Conservation (phyloP, 768 basidiomycete genomes). For the Botryobasidium botryosum region DNA sequence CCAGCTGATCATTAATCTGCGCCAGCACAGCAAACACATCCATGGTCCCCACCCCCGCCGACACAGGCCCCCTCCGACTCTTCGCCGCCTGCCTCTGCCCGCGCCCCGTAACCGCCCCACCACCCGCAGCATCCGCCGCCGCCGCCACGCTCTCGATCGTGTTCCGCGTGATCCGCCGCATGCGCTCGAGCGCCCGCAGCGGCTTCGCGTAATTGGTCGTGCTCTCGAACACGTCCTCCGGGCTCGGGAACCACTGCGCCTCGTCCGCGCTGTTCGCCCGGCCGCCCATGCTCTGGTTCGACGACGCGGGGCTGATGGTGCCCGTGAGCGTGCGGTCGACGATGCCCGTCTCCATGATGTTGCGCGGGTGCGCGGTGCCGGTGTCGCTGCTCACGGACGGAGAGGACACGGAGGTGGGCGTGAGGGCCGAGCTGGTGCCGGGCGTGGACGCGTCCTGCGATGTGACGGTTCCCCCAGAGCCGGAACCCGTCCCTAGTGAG, state of each 20-base stretch:
- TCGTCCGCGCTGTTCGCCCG: slow-evolving; percentile 3
- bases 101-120: neutral
- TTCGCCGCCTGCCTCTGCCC: neutral
- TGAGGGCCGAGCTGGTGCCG: too few relatives aligned
- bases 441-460: too few relatives aligned
- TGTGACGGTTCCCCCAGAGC: too few relatives aligned
- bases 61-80: slow-evolving; percentile 1
- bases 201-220: slow-evolving; percentile 54
- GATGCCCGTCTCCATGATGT: neutral
- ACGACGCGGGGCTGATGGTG: neutral
- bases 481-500: too few relatives aligned
- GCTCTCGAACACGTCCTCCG: slow-evolving; percentile 49
- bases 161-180: slow-evolving; percentile 25
- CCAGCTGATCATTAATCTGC: slow-evolving; percentile 69
- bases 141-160: neutral
- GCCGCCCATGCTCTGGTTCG: neutral
- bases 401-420: too few relatives aligned
- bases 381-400: too few relatives aligned
- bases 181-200: slow-evolving; percentile 48
- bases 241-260: slow-evolving; percentile 28
- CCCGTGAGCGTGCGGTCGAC: neutral
- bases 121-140: neutral
- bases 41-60: slow-evolving; percentile 34
- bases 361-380: neutral
- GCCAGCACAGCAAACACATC: slow-evolving; percentile 63